phyloP scores from a whole-genome alignment of 495 filamentous ascomycete genomes.

The Bathelium albidoporum region DNA sequence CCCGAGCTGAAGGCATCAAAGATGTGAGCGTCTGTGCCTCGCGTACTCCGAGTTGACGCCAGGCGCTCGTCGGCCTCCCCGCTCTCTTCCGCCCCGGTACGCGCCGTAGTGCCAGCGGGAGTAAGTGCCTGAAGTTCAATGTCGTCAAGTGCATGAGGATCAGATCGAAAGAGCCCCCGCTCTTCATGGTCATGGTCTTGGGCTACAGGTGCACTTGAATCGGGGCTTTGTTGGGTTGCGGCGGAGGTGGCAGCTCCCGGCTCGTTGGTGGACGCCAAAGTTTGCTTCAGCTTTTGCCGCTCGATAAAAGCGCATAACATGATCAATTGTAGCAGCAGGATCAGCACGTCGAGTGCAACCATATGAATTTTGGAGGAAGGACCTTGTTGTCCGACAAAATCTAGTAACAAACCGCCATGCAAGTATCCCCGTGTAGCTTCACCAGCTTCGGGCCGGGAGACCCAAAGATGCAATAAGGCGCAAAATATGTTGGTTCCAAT shows the following conservation, averaged over 20 bases:
- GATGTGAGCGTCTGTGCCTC: slow-evolving; percentile 21
- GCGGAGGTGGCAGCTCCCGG: slow-evolving; percentile 4
- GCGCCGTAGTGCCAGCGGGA: slow-evolving; percentile 13
- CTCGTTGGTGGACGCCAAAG: slow-evolving; percentile 19
- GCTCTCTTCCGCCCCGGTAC: slow-evolving; percentile 33
- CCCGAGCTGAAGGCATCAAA: slow-evolving; percentile 45
- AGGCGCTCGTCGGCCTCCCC: slow-evolving; percentile 41
- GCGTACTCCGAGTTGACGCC: slow-evolving; percentile 3
- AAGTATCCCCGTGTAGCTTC: slow-evolving; percentile 72
- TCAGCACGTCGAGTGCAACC: slow-evolving; percentile 51
- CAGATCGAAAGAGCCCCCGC: slow-evolving; percentile 51
- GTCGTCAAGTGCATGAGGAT: slow-evolving; percentile 28
- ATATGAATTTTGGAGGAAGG: slow-evolving; percentile 58
- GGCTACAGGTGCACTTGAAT: slow-evolving; percentile 17
- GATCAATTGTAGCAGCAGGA: slow-evolving; percentile 58
- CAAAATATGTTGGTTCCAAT: slow-evolving; percentile 61
- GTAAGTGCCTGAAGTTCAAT: slow-evolving; percentile 40
- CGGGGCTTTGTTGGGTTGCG: not conserved
- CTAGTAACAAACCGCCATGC: slow-evolving; percentile 74
- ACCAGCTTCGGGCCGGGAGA: slow-evolving; percentile 52
- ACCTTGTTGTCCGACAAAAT: slow-evolving; percentile 78
- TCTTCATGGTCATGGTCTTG: slow-evolving; percentile 80
- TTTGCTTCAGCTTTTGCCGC: slow-evolving; percentile 43
- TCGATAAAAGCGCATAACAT: slow-evolving; percentile 67
- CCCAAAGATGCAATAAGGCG: slow-evolving; percentile 57